Conservation (phyloP, 345 rosid species). For the Eucalyptus tenuipes region DNA sequence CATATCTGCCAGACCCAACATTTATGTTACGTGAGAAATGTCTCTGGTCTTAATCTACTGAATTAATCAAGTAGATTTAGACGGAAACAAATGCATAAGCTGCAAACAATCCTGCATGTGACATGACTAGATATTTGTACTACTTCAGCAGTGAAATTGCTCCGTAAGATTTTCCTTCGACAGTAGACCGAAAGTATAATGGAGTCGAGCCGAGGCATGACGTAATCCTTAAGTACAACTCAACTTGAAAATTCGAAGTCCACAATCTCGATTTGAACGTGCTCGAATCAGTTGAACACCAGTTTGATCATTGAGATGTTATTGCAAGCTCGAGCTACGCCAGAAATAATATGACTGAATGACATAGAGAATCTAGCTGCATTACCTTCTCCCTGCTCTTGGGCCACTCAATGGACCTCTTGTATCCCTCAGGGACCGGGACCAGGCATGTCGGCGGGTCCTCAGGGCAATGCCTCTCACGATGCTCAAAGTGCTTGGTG, state of each 20-base stretch:
- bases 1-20: conserved; percentile 44
- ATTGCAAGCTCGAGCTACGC: neutral
- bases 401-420: conserved; percentile 65
- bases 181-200: neutral
- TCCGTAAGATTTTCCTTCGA: neutral
- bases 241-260: neutral
- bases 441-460: conserved; percentile 70
- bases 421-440: conserved; percentile 59
- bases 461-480: conserved; percentile 95
- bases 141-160: neutral
- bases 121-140: neutral
- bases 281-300: neutral
- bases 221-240: neutral
- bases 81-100: neutral
- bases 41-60: neutral
- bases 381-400: conserved; percentile 75
- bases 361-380: neutral
- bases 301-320: neutral
- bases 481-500: conserved; percentile 66
- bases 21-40: neutral
- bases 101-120: neutral
- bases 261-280: neutral
- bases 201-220: neutral
- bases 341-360: neutral
- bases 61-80: neutral